Evolutionary conservation across 75 land plant genomes (phyloP), one percentile per base, ranked within the genome.

Genomic region (Cunninghamia lanceolata): DNA sequence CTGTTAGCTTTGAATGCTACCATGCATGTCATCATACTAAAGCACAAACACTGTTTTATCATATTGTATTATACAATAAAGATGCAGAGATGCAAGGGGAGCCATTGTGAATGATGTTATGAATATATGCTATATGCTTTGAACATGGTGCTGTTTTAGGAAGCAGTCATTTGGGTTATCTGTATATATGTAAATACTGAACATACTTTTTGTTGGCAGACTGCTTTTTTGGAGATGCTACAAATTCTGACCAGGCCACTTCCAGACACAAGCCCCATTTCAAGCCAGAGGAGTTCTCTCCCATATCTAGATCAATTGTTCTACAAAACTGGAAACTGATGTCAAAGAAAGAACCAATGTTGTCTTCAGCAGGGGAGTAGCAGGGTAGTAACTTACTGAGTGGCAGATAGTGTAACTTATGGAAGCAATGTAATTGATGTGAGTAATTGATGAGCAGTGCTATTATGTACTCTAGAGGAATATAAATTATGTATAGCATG

Each of bases 141-240:
- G 5, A 35, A 77, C 42, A 4, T 39, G 9, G 38, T 74, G 13
- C 8, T 35, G 42, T 75, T 75, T 3, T 8, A 34, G 3, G 34
- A 74, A 74, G 35, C 35, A 39, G 16, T 35, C 40, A 38, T 77
- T 42, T 79, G n/a, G 46, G 42, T 42, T 38, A 35, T 35, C 5
- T 42, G 30, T 76, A 38, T 79, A 2, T 79, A 25, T 9, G 28
- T 73, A 16, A 43, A 43, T 25, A 25, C 30, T 43, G 32, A 79
- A 43, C 47, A 79, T 25, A 79, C 28, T 45, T 80, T 80, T 45
- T 45, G 50, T 80, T 80, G n/a, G 47, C 47, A 80, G 82, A 46
- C 82, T 80, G 46, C 47, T 19, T 80, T 80, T 45, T 9, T 80
- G 30, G 82, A 80, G 40, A 80, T 80, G 82, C 43, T 80, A 28